Conservation (phyloP, 1,139 yeast genomes). For the Yamadazyma kanchanaburiensis region DNA sequence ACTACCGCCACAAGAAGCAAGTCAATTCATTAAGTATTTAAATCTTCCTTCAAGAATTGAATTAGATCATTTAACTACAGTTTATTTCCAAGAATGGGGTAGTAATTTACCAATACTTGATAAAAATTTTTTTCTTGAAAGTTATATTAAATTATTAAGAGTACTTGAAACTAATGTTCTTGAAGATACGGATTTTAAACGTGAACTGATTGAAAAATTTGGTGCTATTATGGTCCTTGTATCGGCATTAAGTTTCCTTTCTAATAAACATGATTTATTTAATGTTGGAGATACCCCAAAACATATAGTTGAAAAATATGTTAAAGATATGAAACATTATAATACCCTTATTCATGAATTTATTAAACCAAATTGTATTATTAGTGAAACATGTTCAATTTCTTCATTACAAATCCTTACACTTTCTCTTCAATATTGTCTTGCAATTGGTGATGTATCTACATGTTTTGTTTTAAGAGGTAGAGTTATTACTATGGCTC, state of each 20-base stretch:
- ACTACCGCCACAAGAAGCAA: slow-evolving; percentile 33
- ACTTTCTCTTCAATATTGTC: slow-evolving; percentile 66
- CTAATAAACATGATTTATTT: slow-evolving; percentile 25
- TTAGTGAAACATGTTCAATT: slow-evolving; percentile 57
- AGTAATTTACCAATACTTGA: slow-evolving; percentile 66
- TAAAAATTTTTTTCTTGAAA: slow-evolving; percentile 57
- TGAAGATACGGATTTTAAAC: slow-evolving; percentile 12
- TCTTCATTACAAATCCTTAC: slow-evolving; percentile 69
- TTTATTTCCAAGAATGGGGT: slow-evolving; percentile 81
- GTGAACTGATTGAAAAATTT: slow-evolving; percentile 48
- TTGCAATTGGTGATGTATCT: slow-evolving; percentile 70
- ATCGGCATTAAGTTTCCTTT: slow-evolving; percentile 55
- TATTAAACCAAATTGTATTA: slow-evolving; percentile 48
- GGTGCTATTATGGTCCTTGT: slow-evolving; percentile 60
- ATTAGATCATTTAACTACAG: slow-evolving; percentile 52
- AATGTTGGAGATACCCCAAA: slow-evolving; percentile 14
- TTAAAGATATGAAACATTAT: slow-evolving; percentile 29
- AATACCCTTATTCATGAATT: slow-evolving; percentile 52
- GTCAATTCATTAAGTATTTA: slow-evolving; percentile 38
- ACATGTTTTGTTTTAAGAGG: slow-evolving; percentile 77
- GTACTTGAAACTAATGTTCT: slow-evolving; percentile 29
- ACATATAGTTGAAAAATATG: slow-evolving; percentile 17
- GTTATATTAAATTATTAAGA: slow-evolving; percentile 48
- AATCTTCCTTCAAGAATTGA: slow-evolving; percentile 56
- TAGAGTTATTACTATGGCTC: slow-evolving; percentile 77